Evolutionary conservation across 495 filamentous ascomycete species (phyloP).

Genomic region (Opeltia flavorubescens): DNA sequence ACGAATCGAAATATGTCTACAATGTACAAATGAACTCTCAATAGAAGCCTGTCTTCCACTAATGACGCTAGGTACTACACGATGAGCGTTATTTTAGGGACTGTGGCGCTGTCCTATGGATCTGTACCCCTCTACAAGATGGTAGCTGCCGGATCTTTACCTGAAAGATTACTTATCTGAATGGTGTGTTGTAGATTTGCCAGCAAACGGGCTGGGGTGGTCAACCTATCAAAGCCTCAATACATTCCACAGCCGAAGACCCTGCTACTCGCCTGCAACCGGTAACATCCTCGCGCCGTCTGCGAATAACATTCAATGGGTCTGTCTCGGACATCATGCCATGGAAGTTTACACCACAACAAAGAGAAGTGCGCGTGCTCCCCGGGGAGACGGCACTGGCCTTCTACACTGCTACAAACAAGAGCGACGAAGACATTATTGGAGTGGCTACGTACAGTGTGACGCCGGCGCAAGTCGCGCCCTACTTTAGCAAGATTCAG

Average conservation of each 20-base stretch:
- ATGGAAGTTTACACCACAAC: conserved; percentile 95
- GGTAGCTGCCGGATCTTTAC: conserved; percentile 31
- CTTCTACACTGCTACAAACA: conserved; percentile 95
- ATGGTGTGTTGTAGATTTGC: conserved; percentile 53
- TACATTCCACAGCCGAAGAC: conserved; percentile 53
- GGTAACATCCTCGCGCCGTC: conserved; percentile 64
- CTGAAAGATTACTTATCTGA: background rate
- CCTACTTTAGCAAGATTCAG: conserved; percentile 99
- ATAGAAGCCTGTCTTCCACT: background rate
- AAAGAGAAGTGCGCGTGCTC: conserved; percentile 87
- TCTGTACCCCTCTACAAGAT: conserved; percentile 97
- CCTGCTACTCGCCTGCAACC: conserved; percentile 60
- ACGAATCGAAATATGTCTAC: conserved; percentile 16
- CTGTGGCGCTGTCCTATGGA: conserved; percentile 83
- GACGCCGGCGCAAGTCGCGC: conserved; percentile 86
- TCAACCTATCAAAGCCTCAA: conserved; percentile 68
- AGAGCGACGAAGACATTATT: conserved; percentile 79
- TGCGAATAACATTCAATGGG: conserved; percentile 91
- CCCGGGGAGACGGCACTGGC: conserved; percentile 95
- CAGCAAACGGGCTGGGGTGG: conserved; percentile 93
- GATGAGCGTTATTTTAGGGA: conserved; percentile 74
- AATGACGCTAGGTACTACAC: conserved; percentile 53
- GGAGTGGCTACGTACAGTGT: conserved; percentile 97
- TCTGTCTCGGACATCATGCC: conserved; percentile 89
- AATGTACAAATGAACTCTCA: conserved; percentile 7